A percentile compares a stretch with the other conserved stretches of the same genome.
These are phyloP conservation scores for Pseudopediastrum boryanum DNA, from an alignment of 139 green algal genomes.

Conservation along the genomic window DNA sequence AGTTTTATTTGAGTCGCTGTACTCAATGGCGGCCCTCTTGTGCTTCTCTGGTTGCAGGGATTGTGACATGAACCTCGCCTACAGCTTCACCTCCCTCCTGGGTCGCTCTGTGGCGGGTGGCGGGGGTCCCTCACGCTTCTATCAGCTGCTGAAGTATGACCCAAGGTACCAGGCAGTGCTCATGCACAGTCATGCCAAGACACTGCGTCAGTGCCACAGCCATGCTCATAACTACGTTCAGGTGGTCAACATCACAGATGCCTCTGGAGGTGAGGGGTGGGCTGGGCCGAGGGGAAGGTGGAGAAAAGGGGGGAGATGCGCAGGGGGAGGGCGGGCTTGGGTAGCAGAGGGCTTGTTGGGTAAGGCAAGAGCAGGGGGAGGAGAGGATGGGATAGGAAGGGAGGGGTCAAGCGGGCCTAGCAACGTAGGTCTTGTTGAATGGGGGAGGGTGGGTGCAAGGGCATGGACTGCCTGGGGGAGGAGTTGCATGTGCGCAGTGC, in stretches of 20 bases:
- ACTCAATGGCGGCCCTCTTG: background rate
- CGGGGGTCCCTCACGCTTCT: background rate
- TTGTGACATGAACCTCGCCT: constrained; percentile 33
- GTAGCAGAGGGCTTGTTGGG: too few relatives aligned
- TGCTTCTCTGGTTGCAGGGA: constrained; percentile 14
- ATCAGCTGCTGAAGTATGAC: background rate
- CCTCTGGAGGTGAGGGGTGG: constrained; percentile 9
- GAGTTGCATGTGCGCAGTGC: too few relatives aligned
- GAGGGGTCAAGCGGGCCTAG: too few relatives aligned
- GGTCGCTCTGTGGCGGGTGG: constrained; percentile 29
- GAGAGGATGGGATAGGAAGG: too few relatives aligned
- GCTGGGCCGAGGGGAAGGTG: too few relatives aligned
- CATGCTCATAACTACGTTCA: constrained; percentile 25
- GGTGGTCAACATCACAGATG: constrained; percentile 18
- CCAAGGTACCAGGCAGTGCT: constrained; percentile 27
- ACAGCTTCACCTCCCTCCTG: constrained; percentile 29
- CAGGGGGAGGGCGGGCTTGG: too few relatives aligned
- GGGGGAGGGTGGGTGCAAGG: too few relatives aligned
- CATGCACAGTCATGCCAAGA: background rate
- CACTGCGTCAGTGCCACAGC: constrained; percentile 18
- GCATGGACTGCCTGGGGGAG: too few relatives aligned
- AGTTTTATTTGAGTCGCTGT: background rate
- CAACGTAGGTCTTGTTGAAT: too few relatives aligned
- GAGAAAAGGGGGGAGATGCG: too few relatives aligned
- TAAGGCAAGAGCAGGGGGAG: too few relatives aligned